Evolutionary conservation across 345 rosid genomes (phyloP).

Genomic region (Eucalyptus lansdowneana): DNA sequence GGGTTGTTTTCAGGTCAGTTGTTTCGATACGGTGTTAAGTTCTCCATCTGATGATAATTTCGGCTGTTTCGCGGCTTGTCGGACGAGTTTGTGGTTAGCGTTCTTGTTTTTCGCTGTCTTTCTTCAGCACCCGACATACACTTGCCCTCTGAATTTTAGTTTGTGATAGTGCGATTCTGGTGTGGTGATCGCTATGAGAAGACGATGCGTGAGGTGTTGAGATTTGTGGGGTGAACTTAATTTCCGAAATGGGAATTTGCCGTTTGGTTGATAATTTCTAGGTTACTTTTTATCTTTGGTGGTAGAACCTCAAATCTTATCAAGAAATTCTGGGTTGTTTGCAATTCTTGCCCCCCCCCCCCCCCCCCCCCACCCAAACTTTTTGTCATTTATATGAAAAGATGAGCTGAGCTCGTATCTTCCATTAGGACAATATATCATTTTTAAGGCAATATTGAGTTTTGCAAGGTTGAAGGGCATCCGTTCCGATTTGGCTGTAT

Average conservation of each 20-base stretch:
- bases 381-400: neutral
- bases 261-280: neutral
- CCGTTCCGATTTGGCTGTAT: neutral
- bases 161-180: neutral
- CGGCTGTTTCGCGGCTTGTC: neutral
- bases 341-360: neutral
- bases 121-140: neutral
- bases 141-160: neutral
- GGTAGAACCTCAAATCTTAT: neutral
- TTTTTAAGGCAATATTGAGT: neutral
- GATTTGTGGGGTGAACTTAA: neutral
- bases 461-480: neutral
- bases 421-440: neutral
- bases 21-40: neutral
- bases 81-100: neutral
- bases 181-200: neutral
- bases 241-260: neutral
- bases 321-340: neutral
- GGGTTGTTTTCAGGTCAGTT: neutral
- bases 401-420: neutral
- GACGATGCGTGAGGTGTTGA: neutral
- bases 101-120: neutral
- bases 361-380: neutral
- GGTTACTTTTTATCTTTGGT: neutral
- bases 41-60: neutral